phyloP scores from a whole-genome alignment of 345 rosid species.

The Lumnitzera racemosa region DNA sequence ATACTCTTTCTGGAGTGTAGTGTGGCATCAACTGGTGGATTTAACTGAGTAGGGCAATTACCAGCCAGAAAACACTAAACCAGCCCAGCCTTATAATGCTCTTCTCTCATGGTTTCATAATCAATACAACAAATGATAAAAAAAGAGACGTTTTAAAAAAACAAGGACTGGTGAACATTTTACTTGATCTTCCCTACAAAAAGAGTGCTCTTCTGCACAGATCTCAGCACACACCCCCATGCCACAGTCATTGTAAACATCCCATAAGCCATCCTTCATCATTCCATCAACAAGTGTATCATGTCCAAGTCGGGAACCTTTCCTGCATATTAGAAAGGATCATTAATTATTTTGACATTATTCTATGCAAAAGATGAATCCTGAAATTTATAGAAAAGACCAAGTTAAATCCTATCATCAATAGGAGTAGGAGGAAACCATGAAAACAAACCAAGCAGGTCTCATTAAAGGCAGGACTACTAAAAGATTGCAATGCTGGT shows the following conservation, averaged over 20 bases:
- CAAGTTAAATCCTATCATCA: neutral
- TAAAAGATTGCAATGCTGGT: too few relatives aligned
- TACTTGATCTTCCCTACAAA: constrained; percentile 94
- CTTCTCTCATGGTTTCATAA: too few relatives aligned
- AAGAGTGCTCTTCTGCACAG: constrained; percentile 65
- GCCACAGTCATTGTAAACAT: constrained; percentile 80
- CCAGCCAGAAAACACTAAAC: too few relatives aligned
- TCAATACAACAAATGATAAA: neutral
- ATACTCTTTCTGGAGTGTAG: too few relatives aligned
- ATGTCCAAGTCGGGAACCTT: constrained; percentile 95
- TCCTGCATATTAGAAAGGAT: constrained; percentile 38
- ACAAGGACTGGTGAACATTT: constrained; percentile 5
- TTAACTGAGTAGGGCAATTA: too few relatives aligned
- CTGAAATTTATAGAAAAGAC: neutral
- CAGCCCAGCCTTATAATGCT: neutral
- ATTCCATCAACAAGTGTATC: constrained; percentile 91
- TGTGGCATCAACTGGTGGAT: too few relatives aligned
- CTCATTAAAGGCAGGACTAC: too few relatives aligned
- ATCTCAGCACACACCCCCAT: constrained; percentile 97
- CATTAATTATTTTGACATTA: neutral
- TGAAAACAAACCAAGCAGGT: too few relatives aligned
- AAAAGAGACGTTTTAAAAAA: neutral
- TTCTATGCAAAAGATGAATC: neutral
- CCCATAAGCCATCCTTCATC: constrained; percentile 98
- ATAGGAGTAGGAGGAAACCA: neutral